A percentile compares a stretch with the other conserved stretches of the same genome.
phyloP scores from a whole-genome alignment of 2,329 filamentous ascomycete genomes.

The Talaromyces atroroseus region DNA sequence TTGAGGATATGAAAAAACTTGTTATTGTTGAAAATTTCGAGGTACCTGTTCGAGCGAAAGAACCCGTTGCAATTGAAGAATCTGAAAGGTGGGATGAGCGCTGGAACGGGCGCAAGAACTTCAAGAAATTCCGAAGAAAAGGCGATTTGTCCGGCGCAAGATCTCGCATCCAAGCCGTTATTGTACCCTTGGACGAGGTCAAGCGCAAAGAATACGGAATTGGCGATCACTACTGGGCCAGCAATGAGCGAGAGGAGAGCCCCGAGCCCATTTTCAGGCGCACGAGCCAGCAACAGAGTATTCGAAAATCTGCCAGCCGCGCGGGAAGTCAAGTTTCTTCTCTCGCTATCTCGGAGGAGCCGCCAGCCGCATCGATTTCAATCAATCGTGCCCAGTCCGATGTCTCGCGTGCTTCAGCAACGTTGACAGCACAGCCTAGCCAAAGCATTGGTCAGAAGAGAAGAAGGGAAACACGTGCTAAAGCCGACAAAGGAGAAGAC shows the following conservation, averaged over 20 bases:
- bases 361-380: neutral
- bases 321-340: conserved; percentile 7
- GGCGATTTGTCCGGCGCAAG: conserved; percentile 30
- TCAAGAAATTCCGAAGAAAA: conserved; percentile 68
- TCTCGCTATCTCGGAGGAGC: conserved; percentile 9
- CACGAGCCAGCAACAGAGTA: conserved; percentile 13
- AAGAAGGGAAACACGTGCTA: conserved; percentile 37
- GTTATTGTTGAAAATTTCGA: conserved; percentile 74
- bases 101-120: conserved; percentile 95
- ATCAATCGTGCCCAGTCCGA: conserved; percentile 15
- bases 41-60: conserved; percentile 40
- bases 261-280: conserved; percentile 12
- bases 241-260: conserved; percentile 9
- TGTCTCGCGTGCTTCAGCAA: conserved; percentile 15
- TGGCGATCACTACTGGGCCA: conserved; percentile 67
- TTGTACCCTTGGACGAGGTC: conserved; percentile 67
- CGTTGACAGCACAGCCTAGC: conserved; percentile 17
- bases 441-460: conserved; percentile 25
- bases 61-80: conserved; percentile 32
- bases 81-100: conserved; percentile 71
- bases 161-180: conserved; percentile 50
- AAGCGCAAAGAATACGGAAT: conserved; percentile 67
- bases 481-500: conserved; percentile 54
- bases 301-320: conserved; percentile 5
- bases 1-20: conserved; percentile 66